Conservation (phyloP, 345 rosid species). For the Raphanus sativus region DNA sequence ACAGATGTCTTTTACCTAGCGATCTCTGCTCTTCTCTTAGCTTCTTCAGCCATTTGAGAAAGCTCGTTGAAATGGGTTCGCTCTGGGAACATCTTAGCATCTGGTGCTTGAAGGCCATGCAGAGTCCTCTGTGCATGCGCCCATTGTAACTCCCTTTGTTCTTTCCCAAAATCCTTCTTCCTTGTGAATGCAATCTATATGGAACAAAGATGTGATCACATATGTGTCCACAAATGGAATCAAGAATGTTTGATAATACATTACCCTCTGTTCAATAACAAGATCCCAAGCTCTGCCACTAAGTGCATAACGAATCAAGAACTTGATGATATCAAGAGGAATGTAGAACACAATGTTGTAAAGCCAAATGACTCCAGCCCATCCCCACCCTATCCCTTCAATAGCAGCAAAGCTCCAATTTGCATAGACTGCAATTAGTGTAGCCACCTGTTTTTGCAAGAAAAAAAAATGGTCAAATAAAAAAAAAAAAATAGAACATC, state of each 20-base stretch:
- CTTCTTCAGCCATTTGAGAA: slow-evolving; percentile 95
- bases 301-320: slow-evolving; percentile 83
- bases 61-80: slow-evolving; percentile 82
- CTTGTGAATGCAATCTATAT: slow-evolving; percentile 94
- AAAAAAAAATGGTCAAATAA: slow-evolving; percentile 1
- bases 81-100: slow-evolving; percentile 90
- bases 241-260: slow-evolving; percentile 1
- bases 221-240: neutral
- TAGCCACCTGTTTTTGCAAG: slow-evolving; percentile 65
- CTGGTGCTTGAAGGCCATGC: slow-evolving; percentile 93
- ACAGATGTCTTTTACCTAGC: slow-evolving; percentile 90
- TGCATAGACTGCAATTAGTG: slow-evolving; percentile 94
- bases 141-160: slow-evolving; percentile 98
- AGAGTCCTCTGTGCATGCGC: slow-evolving; percentile 98
- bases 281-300: slow-evolving; percentile 99
- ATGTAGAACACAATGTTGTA: slow-evolving; percentile 80
- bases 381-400: slow-evolving; percentile 99
- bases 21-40: slow-evolving; percentile 96
- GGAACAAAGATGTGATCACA: neutral
- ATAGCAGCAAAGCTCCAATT: slow-evolving; percentile 94
- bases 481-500: neutral
- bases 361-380: slow-evolving; percentile 99
- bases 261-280: slow-evolving; percentile 98
- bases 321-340: slow-evolving; percentile 91
- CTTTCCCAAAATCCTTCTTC: slow-evolving; percentile 96